Conservation (phyloP, 768 basidiomycete genomes). For the Rhizopogon rudus region DNA sequence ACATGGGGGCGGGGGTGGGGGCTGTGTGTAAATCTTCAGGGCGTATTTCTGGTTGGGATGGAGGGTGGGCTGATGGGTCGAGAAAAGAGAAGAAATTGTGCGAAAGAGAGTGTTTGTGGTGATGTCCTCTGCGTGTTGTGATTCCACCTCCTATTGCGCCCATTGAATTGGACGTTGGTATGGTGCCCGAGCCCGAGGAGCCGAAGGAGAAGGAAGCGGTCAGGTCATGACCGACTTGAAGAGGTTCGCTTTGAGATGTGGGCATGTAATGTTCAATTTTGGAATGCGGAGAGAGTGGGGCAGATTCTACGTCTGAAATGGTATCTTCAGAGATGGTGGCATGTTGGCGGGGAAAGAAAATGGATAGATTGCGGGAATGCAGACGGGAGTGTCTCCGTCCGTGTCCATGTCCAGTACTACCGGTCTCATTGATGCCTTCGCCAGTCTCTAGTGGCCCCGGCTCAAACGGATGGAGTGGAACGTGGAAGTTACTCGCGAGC, state of each 20-base stretch:
- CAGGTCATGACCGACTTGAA: constrained; percentile 36
- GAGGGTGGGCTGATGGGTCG: constrained; percentile 47
- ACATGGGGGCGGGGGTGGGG: too few relatives aligned
- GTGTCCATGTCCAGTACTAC: constrained; percentile 11
- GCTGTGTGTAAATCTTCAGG: constrained; percentile 44
- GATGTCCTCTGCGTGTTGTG: constrained; percentile 55
- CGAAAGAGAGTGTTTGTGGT: constrained; percentile 91
- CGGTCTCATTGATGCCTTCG: constrained; percentile 10
- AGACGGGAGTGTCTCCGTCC: constrained; percentile 59
- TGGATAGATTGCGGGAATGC: constrained; percentile 87
- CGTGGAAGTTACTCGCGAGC: constrained; percentile 22
- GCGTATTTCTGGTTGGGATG: constrained; percentile 9
- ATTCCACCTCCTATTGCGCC: constrained; percentile 15
- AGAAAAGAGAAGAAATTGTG: constrained; percentile 97
- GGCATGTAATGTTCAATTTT: constrained; percentile 33
- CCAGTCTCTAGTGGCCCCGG: constrained; percentile 21
- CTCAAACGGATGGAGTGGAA: constrained; percentile 16
- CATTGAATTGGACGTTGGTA: constrained; percentile 26
- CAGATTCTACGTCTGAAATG: constrained; percentile 38
- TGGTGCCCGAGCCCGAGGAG: constrained; percentile 32
- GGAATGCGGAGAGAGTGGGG: constrained; percentile 33
- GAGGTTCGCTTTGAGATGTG: constrained; percentile 33
- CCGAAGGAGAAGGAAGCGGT: constrained; percentile 55
- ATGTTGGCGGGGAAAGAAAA: constrained; percentile 79
- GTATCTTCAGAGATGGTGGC: constrained; percentile 68